A percentile compares a stretch with the other conserved stretches of the same genome.
Conservation (phyloP, 768 basidiomycete species). For the Rhizopogon sp. region DNA sequence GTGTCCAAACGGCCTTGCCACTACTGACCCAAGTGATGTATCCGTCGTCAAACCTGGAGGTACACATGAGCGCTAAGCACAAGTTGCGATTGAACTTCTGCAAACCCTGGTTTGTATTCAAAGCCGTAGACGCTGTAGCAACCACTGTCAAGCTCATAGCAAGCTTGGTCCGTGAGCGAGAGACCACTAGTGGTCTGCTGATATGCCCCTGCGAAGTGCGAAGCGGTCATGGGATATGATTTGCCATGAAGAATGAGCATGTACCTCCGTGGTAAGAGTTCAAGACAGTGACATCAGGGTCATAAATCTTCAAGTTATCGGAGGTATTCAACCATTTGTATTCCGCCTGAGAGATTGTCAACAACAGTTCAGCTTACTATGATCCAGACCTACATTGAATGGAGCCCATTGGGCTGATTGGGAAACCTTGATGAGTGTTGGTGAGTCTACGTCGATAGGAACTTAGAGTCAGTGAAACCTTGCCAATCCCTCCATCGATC, state of each 20-base stretch:
- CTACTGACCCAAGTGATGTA: slow-evolving; percentile 73
- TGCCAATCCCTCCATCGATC: slow-evolving; percentile 23
- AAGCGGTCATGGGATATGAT: background rate
- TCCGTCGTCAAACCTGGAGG: slow-evolving; percentile 37
- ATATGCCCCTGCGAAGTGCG: slow-evolving; percentile 20
- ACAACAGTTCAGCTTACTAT: background rate
- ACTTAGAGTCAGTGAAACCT: slow-evolving; percentile 22
- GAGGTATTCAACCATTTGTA: slow-evolving; percentile 38
- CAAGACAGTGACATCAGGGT: slow-evolving; percentile 29
- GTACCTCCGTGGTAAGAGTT: slow-evolving; percentile 43
- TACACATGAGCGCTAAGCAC: background rate
- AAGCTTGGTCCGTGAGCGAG: slow-evolving; percentile 33
- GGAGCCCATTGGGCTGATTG: slow-evolving; percentile 47
- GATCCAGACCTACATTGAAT: slow-evolving; percentile 21
- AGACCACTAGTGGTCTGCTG: slow-evolving; percentile 38
- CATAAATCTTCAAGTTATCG: slow-evolving; percentile 29
- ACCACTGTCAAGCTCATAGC: slow-evolving; percentile 36
- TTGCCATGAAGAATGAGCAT: slow-evolving; percentile 23
- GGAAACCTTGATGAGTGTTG: slow-evolving; percentile 35
- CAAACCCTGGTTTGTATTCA: slow-evolving; percentile 42
- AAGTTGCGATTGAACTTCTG: background rate
- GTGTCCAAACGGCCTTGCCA: slow-evolving; percentile 50
- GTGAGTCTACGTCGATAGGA: slow-evolving; percentile 2
- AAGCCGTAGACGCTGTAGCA: slow-evolving; percentile 50
- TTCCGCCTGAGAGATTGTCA: slow-evolving; percentile 26